phyloP scores from a whole-genome alignment of 2,329 filamentous ascomycete genomes.

The Aspergillus nomiae region DNA sequence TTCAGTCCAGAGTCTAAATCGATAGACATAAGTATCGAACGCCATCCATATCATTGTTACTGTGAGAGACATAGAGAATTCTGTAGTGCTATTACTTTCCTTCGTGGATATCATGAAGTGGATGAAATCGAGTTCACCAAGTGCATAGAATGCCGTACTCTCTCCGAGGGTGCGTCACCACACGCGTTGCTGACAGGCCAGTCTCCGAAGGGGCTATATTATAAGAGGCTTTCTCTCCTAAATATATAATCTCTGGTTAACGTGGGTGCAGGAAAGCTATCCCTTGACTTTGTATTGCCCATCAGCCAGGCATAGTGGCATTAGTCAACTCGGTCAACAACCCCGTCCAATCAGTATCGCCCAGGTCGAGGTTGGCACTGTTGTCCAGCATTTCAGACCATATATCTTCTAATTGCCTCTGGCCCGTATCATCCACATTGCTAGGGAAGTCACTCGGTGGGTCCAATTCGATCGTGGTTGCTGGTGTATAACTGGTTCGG shows the following conservation, averaged over 20 bases:
- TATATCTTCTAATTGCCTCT: conserved; percentile 30
- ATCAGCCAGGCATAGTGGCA: conserved; percentile 21
- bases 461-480: neutral
- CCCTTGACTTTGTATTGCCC: neutral
- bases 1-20: neutral
- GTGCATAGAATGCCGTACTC: no score
- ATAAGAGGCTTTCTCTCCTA: neutral
- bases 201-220: neutral
- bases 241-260: neutral
- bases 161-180: no score
- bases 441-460: neutral
- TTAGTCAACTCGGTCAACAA: conserved; percentile 32
- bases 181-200: no score
- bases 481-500: neutral
- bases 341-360: conserved; percentile 32
- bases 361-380: conserved; percentile 24
- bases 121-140: no score
- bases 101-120: no score
- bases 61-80: no score
- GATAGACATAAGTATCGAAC: no score
- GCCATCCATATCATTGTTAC: no score
- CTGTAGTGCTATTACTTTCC: no score
- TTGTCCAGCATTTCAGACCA: conserved; percentile 35
- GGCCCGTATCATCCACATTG: neutral
- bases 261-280: neutral